Percentiles rank a stretch among this genome's conserved stretches.
Conservation (phyloP, 2,329 filamentous ascomycete species). For the Phialophora verrucosa region DNA sequence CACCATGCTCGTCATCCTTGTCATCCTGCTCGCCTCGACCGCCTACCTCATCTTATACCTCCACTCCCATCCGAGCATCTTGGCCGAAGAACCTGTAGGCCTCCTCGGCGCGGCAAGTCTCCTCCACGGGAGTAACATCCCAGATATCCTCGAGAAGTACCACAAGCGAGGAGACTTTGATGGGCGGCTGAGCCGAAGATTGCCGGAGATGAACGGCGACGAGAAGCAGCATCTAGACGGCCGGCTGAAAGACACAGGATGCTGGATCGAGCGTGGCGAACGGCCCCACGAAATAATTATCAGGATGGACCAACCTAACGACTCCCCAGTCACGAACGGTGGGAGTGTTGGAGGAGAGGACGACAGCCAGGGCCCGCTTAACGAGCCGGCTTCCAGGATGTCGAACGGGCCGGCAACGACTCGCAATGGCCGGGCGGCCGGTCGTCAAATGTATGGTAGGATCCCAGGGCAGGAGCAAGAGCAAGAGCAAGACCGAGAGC, state of each 20-base stretch:
- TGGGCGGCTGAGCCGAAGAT: neutral
- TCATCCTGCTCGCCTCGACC: neutral
- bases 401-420: neutral
- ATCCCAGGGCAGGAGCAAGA: neutral
- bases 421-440: neutral
- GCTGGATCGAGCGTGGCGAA: neutral
- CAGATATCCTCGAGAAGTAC: neutral
- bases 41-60: neutral
- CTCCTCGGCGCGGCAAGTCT: neutral
- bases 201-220: neutral
- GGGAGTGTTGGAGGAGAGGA: neutral
- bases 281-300: neutral
- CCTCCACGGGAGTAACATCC: neutral
- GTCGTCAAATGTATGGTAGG: neutral
- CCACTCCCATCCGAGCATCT: neutral
- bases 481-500: neutral
- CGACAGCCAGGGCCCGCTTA: neutral
- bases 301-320: neutral
- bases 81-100: neutral
- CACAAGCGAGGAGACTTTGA: neutral
- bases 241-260: neutral
- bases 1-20: neutral
- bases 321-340: neutral
- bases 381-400: neutral
- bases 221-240: neutral